phyloP scores from a whole-genome alignment of 1,284 basidiomycete species.

The Trichosporon sp. region DNA sequence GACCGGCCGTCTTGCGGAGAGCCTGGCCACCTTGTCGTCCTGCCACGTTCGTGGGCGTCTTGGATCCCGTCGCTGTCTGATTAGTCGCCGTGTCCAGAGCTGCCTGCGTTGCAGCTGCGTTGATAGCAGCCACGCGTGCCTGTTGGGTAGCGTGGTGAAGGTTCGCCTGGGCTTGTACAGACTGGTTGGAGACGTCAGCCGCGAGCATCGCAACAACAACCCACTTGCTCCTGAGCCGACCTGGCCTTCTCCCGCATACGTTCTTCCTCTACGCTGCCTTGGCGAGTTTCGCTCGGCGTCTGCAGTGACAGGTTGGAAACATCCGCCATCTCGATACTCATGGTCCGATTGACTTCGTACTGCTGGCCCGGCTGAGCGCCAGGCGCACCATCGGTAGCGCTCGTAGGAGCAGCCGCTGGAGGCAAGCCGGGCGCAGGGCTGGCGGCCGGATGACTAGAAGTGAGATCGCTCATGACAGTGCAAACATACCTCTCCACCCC shows the following conservation, averaged over 20 bases:
- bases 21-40: constrained; percentile 24
- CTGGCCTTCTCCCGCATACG: constrained; percentile 44
- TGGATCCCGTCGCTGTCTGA: constrained; percentile 16
- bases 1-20: constrained; percentile 50
- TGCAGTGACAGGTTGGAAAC: constrained; percentile 24
- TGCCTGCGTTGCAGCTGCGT: constrained; percentile 46
- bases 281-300: constrained; percentile 16
- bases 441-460: neutral
- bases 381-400: neutral
- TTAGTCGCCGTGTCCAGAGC: constrained; percentile 35
- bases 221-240: constrained; percentile 47
- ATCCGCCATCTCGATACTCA: constrained; percentile 44
- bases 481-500: neutral
- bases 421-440: neutral
- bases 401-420: neutral
- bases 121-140: constrained; percentile 48
- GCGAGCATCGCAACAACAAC: constrained; percentile 6
- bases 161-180: constrained; percentile 45
- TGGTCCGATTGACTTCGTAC: constrained; percentile 22
- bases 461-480: neutral
- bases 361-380: constrained; percentile 2
- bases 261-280: constrained; percentile 38
- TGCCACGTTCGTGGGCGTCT: constrained; percentile 19
- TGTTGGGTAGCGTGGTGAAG: constrained; percentile 48
- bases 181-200: constrained; percentile 23